phyloP scores from a whole-genome alignment of 2,329 filamentous ascomycete species.

The Botryosphaeria dothidea region DNA sequence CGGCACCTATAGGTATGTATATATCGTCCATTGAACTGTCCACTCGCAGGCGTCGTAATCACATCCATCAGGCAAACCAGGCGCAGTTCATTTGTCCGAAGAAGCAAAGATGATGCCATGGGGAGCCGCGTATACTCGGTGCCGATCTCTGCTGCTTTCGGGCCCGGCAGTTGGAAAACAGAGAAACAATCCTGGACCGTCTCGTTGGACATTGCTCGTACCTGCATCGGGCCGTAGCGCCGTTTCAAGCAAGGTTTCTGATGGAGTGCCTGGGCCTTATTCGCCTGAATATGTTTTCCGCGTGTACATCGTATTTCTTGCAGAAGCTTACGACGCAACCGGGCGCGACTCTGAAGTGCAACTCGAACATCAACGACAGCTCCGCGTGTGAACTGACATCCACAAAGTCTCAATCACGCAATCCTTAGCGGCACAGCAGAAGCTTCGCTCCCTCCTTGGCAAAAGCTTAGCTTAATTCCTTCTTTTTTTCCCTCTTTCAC shows the following conservation, averaged over 20 bases:
- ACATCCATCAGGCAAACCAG: background rate
- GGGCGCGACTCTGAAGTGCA: too few species aligned
- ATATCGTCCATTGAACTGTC: background rate
- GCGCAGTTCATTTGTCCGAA: background rate
- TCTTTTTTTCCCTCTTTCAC: background rate
- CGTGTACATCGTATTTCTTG: background rate
- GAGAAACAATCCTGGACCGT: background rate
- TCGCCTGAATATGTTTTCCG: background rate
- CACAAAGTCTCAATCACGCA: background rate
- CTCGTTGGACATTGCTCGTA: background rate
- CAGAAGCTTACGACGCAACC: background rate
- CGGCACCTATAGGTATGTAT: slow-evolving; percentile 1
- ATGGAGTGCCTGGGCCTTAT: background rate
- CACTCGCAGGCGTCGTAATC: background rate
- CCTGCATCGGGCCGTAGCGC: background rate
- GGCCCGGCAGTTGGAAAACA: background rate
- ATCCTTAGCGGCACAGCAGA: background rate
- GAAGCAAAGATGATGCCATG: background rate
- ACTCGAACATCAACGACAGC: too few species aligned
- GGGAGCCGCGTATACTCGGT: slow-evolving; percentile 1
- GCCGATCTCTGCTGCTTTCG: background rate
- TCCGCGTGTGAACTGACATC: background rate
- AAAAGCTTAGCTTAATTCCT: background rate
- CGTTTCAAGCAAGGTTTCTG: background rate
- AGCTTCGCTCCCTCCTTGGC: background rate